phyloP scores from a whole-genome alignment of 2,329 filamentous ascomycete genomes.

The Coniochaeta pulveracea region DNA sequence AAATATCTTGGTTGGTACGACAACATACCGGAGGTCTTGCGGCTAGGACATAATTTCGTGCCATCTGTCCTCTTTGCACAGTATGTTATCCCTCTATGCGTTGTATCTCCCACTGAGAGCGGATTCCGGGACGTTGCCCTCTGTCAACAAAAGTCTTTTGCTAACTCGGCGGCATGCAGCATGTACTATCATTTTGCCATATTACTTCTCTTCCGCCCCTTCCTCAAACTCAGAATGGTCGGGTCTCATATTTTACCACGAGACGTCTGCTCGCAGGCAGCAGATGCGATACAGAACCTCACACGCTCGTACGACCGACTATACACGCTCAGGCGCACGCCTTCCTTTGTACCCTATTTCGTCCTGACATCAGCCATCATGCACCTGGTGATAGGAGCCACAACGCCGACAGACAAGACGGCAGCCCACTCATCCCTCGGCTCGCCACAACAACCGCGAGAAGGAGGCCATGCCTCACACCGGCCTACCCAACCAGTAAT shows the following conservation, averaged over 20 bases:
- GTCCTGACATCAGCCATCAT: slow-evolving; percentile 51
- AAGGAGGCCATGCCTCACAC: slow-evolving; percentile 2
- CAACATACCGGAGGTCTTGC: slow-evolving; percentile 50
- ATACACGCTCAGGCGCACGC: slow-evolving; percentile 46
- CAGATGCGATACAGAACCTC: slow-evolving; percentile 46
- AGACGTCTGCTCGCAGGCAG: slow-evolving; percentile 53
- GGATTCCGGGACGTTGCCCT: not conserved
- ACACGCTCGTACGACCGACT: slow-evolving; percentile 45
- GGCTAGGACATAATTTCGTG: slow-evolving; percentile 57
- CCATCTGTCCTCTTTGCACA: slow-evolving; percentile 64
- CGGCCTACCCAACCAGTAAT: too few species aligned
- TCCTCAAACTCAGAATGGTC: slow-evolving; percentile 54
- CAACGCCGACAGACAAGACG: slow-evolving; percentile 7
- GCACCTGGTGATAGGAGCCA: slow-evolving; percentile 43
- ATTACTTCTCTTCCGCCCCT: slow-evolving; percentile 62
- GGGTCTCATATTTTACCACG: slow-evolving; percentile 51
- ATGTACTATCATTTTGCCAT: slow-evolving; percentile 64
- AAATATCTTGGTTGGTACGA: slow-evolving; percentile 65
- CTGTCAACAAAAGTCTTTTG: not conserved
- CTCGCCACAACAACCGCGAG: slow-evolving; percentile 9
- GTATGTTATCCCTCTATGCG: slow-evolving; percentile 33
- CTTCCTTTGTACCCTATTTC: slow-evolving; percentile 51
- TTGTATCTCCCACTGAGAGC: not conserved
- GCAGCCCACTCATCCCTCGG: slow-evolving; percentile 7
- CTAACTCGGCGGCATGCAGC: slow-evolving; percentile 20